Conservation (phyloP, 257 asterid genomes). For the Ligustrum vulgare region DNA sequence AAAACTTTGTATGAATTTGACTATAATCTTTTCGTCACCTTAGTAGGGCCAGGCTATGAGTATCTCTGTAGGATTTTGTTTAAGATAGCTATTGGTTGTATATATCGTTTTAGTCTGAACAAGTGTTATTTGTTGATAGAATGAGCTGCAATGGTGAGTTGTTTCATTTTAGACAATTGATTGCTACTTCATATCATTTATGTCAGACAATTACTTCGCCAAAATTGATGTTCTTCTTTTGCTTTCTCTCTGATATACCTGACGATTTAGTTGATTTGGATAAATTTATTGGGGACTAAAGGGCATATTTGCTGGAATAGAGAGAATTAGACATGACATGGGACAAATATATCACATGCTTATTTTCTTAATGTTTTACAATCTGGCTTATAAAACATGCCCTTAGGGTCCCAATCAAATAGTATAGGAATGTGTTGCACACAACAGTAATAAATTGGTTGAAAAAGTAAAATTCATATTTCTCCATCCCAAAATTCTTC, state of each 20-base stretch:
- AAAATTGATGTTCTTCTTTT: background rate
- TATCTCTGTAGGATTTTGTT: background rate
- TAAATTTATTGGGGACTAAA: background rate
- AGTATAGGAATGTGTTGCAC: no score
- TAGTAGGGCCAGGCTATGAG: background rate
- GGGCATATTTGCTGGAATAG: background rate
- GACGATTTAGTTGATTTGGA: background rate
- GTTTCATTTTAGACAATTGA: no score
- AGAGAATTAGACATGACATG: background rate
- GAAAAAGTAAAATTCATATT: no score
- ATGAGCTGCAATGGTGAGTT: no score
- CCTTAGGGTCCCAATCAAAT: slow-evolving; percentile 19
- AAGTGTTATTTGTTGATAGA: background rate
- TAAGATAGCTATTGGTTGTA: slow-evolving; percentile 25
- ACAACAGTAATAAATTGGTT: no score
- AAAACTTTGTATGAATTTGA: background rate
- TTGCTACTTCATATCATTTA: background rate
- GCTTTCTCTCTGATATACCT: background rate
- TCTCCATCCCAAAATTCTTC: no score
- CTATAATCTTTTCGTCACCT: background rate
- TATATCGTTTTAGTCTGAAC: slow-evolving; percentile 10
- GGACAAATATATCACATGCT: background rate
- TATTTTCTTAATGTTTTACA: background rate
- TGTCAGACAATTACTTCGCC: background rate
- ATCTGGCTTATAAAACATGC: background rate